Conservation (phyloP, 768 basidiomycete genomes). For the Calocybe cyanea region DNA sequence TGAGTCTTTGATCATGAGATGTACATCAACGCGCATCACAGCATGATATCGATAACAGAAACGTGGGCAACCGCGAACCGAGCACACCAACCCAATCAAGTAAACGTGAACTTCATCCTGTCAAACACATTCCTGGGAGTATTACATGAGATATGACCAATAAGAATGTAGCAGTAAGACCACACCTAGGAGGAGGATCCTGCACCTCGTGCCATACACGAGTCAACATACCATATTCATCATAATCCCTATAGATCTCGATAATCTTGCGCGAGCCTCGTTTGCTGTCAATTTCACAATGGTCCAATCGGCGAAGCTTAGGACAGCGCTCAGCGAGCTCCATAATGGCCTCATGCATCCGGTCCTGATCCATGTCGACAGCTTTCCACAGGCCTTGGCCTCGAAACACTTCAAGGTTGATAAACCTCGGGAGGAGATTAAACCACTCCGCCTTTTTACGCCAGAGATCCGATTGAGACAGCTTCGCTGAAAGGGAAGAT, state of each 20-base stretch:
- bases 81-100: no score
- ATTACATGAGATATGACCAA: no score
- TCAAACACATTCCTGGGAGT: no score
- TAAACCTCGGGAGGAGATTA: conserved; percentile 35
- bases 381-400: conserved; percentile 41
- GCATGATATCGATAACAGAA: no score
- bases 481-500: background rate
- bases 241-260: conserved; percentile 30
- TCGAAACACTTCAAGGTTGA: conserved; percentile 39
- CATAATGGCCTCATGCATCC: conserved; percentile 39
- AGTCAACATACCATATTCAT: conserved; percentile 19
- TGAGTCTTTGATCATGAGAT: no score
- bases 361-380: conserved; percentile 28
- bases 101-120: no score
- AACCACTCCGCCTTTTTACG: conserved; percentile 33
- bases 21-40: no score
- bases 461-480: no score
- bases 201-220: conserved; percentile 30
- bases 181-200: conserved; percentile 25
- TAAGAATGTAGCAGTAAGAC: no score
- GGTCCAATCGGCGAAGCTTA: conserved; percentile 39
- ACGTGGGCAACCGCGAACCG: no score
- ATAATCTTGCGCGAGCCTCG: conserved; percentile 27
- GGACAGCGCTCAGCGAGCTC: conserved; percentile 37
- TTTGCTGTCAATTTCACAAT: conserved; percentile 31